Evolutionary conservation across 768 basidiomycete genomes (phyloP), one percentile per base, ranked within the genome.

Genomic region (Suillus alpinus): DNA sequence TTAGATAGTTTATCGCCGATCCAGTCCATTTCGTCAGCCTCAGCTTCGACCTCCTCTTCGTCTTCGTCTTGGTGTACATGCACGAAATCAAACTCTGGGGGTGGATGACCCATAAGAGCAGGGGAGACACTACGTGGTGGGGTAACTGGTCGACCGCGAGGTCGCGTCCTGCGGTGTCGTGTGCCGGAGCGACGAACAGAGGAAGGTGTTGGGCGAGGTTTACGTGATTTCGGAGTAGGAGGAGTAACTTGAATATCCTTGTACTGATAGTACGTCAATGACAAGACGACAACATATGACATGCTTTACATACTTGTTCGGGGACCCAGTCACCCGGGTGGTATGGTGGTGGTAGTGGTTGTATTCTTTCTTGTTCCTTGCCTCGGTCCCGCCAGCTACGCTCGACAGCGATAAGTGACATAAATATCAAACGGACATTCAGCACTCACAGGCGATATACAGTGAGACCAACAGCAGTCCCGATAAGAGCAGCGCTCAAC

Each of bases 401-500:
- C 14, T 59, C 31, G 26, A 44, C 23, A 32, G 3, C 14, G 62
- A 62, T 56, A 60, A 10, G 46, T 53, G 23, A 58, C 57, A 31
- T 32, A 40, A 14, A 46, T 51, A 32, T 60, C 39, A 23, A 20
- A 52, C 52, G 4, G 32, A 43, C 39, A 13, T 53, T 44, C 13
- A 34, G 40, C 37, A 82, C 90, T 78, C 71, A 93, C 92, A 94
- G 78, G 73, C 90, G 84, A 77, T 92, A 94, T 44, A 92, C 90
- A 49, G 91, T 92, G 63, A 93, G 80, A 61, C 92, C 92, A 56
- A 94, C 92, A 16, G 92, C 92, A 23, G 90, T 88, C 60, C 92
- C 90, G 62, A 94, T 90, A 61, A 94, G 82, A 50, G 91, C 92
- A 64, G 92, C 91, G 75, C 83, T 91, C 75, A 94, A 78, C 59